Base-by-base conservation (phyloP, 305 asterid species). In the Rubia tinctorum region DNA sequence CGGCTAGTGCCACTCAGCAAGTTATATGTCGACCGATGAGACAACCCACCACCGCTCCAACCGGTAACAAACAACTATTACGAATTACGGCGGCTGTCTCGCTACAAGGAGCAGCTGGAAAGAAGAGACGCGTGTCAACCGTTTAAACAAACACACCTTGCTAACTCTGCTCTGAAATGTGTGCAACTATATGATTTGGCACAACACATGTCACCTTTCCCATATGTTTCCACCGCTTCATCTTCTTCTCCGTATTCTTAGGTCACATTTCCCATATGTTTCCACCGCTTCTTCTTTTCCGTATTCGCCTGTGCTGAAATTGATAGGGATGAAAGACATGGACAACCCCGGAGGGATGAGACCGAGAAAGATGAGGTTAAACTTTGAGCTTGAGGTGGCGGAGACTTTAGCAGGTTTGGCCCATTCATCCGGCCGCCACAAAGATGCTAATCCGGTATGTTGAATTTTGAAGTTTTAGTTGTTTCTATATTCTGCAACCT, bases 301-400 rank as follows among this genome's bases (percentile, higher is more conserved):
- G 8, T 59, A 14, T 22, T 59, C 64, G 6, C 40, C 40, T 37
- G 40, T 37, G 5, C 40, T 37, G 40, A 37, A 37, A 5, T 7
- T 37, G 40, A 0, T 37, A 37, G 40, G 40, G 40, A 37, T 6
- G 40, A 37, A 37, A 53, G 22, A 7, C 6, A 55, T n/a, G 25
- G 60, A 55, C 12, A 55, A 7, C 12, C 60, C 60, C 18, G n/a
- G 6, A 18, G 23, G 60, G 14, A 6, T n/a, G 56, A 42, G 71
- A 44, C 18, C 15, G 6, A 66, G 34, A 37, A 55, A 23, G 60
- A 34, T 23, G 60, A 60, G 30, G 69, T 23, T 72, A n/a, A 17
- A 12, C 27, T 72, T 66, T 12, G 78, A 74, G 73, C 12, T 74
- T n/a, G 78, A 74, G 44, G 78, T 73, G 7, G 78, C 78, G 58